Base-by-base conservation (phyloP, 768 basidiomycete species). In the Phaffia tasmanica region DNA sequence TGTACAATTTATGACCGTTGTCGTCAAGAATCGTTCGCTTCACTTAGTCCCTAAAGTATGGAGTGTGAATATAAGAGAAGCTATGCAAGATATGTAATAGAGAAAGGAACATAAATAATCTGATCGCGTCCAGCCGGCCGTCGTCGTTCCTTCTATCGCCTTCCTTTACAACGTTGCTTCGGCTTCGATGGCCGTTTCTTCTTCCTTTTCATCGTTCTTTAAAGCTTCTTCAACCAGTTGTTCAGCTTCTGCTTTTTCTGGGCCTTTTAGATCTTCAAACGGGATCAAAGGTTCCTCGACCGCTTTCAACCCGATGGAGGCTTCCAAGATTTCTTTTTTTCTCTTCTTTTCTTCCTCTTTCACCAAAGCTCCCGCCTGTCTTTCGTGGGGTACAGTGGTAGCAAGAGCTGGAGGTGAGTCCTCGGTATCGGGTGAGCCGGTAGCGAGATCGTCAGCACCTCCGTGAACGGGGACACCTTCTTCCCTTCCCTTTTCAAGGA, bases 391-490 rank as follows among this genome's bases (percentile, higher is more conserved):
- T 11, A 42, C 35, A 21, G 32, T 66, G 50, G 21, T 32, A 57
- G n/a, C 27, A 50, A 2, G 58, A n/a, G 35, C 51, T 47, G 15
- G 59, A 23, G 3, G 49, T 50, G 42, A 53, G 27, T 46, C 62
- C 51, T 21, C 46, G 25, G 0, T n/a, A 14, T 30, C 29, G 32
- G 56, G 56, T 4, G 53, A 23, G 8, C 63, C 63, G 4, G 63
- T 63, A 15, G 49, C 49, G n/a, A 63, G 63, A 47, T 63, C 59
- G 46, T 23, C 59, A 1, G 59, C 66, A 18, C 53, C 66, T n/a
- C 59, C 66, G 23, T 67, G 66, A 15, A 56, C 55, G 15, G 66
- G 66, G 29, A 67, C 16, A 30, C 47, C 27, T 5, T 61, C 53
- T 15, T 67, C 66, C 23, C 63, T 49, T 42, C 35, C 35, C 11